A percentile compares a stretch with the other conserved stretches of the same genome.
Conservation (phyloP, 495 filamentous ascomycete genomes). For the Astrothelium macrocarpum region DNA sequence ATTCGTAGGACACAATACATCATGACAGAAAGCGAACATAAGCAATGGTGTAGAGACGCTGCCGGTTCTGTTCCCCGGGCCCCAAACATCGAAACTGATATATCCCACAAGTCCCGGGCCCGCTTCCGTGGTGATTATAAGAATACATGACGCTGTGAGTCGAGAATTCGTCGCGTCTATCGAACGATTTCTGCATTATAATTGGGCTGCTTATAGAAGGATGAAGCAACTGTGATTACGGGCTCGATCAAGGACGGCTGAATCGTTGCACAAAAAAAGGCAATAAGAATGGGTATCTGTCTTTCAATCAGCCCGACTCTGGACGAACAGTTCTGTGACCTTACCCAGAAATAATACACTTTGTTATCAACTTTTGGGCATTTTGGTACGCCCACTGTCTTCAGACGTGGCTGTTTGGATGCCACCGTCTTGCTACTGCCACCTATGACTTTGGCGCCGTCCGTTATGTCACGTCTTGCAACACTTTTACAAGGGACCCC, state of each 20-base stretch:
- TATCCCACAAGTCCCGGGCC: too few relatives aligned
- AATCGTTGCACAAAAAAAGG: background rate
- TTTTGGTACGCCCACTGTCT: background rate
- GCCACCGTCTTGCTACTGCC: background rate
- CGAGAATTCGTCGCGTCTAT: too few relatives aligned
- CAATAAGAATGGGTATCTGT: background rate
- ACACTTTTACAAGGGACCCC: too few relatives aligned
- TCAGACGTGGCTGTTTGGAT: background rate
- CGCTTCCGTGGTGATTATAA: too few relatives aligned
- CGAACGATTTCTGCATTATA: background rate
- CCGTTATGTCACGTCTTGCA: too few relatives aligned
- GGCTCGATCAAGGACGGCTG: background rate
- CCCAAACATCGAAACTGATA: too few relatives aligned
- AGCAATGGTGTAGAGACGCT: background rate
- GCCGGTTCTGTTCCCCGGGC: background rate
- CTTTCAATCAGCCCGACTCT: background rate
- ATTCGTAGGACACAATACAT: background rate
- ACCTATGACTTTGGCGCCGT: background rate
- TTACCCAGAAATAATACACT: conserved; percentile 3
- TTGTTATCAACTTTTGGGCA: background rate
- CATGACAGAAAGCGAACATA: background rate
- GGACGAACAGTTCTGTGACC: background rate
- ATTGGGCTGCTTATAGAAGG: background rate
- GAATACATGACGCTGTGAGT: too few relatives aligned
- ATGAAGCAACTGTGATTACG: background rate